Evolutionary conservation across 305 asterid species (phyloP).

Genomic region (Fraxinus ornus): DNA sequence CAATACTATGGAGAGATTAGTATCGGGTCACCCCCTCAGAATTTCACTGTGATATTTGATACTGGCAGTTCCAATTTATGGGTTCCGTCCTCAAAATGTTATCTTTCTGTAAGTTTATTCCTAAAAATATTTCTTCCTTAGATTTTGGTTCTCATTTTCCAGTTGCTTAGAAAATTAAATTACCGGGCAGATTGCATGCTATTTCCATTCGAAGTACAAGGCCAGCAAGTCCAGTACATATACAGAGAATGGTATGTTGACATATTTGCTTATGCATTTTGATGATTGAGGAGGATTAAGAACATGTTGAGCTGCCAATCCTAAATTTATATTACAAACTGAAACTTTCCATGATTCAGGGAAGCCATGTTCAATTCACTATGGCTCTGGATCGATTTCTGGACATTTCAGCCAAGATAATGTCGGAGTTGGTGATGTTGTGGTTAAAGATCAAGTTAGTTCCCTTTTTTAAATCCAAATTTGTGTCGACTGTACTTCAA

Average conservation of each 20-base stretch:
- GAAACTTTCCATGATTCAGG: conserved; percentile 42
- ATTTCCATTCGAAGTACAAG: conserved; percentile 68
- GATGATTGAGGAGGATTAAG: not conserved
- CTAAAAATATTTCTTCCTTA: conserved; percentile 5
- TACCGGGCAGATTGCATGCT: conserved; percentile 72
- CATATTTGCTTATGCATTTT: not conserved
- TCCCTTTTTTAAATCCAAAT: not conserved
- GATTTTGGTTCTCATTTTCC: not conserved
- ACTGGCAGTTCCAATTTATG: conserved; percentile 96
- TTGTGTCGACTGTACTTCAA: not conserved
- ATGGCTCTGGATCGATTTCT: conserved; percentile 83
- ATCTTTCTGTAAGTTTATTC: conserved; percentile 69
- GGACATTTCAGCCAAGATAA: conserved; percentile 87
- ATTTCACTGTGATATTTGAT: conserved; percentile 78
- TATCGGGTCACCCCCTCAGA: conserved; percentile 94
- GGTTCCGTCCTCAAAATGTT: conserved; percentile 97
- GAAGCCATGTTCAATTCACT: conserved; percentile 59
- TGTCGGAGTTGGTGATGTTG: conserved; percentile 76
- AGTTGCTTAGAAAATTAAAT: conserved; percentile 1
- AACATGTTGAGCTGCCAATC: not conserved
- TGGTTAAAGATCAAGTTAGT: conserved; percentile 79
- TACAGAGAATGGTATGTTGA: conserved; percentile 56
- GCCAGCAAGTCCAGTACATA: conserved; percentile 69
- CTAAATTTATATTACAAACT: not conserved
- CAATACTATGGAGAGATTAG: conserved; percentile 90